Conservation (phyloP, 345 rosid genomes). For the Gossypium australe region DNA sequence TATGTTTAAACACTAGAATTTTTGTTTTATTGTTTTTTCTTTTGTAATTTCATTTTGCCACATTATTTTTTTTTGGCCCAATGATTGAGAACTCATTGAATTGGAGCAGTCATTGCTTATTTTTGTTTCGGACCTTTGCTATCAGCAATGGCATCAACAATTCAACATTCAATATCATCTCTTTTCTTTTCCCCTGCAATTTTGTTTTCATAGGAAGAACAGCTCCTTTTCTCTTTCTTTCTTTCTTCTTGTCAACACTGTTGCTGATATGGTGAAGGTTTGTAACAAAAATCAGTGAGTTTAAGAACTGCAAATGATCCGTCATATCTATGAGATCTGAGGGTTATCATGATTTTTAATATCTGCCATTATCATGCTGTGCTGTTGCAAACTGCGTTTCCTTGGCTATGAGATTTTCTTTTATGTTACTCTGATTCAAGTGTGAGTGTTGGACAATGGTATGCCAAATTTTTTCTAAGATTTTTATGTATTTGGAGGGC, state of each 20-base stretch:
- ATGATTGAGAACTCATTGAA: conserved; percentile 20
- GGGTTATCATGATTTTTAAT: conserved; percentile 6
- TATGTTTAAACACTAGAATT: background rate
- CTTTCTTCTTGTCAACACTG: background rate
- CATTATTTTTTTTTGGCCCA: conserved; percentile 3
- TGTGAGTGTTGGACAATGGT: too few species aligned
- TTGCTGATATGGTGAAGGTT: conserved; percentile 3
- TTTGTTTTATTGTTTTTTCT: too few species aligned
- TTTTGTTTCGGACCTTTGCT: conserved; percentile 13
- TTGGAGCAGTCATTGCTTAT: conserved; percentile 10
- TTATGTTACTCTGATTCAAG: background rate
- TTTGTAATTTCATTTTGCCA: background rate
- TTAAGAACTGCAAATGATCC: conserved; percentile 13
- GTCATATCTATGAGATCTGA: conserved; percentile 24
- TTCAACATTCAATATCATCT: background rate
- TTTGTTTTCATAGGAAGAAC: background rate
- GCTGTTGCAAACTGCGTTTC: background rate
- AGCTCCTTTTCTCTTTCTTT: background rate
- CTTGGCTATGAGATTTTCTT: background rate
- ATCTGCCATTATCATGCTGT: background rate
- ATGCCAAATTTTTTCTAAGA: background rate
- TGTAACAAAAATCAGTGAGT: conserved; percentile 1
- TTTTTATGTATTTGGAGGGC: background rate
- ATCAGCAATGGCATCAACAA: conserved; percentile 11
- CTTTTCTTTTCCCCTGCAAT: background rate